These are phyloP conservation scores for Pythium sp. DNA, from an alignment of 352 stramenopile species.

Conservation along the genomic window DNA sequence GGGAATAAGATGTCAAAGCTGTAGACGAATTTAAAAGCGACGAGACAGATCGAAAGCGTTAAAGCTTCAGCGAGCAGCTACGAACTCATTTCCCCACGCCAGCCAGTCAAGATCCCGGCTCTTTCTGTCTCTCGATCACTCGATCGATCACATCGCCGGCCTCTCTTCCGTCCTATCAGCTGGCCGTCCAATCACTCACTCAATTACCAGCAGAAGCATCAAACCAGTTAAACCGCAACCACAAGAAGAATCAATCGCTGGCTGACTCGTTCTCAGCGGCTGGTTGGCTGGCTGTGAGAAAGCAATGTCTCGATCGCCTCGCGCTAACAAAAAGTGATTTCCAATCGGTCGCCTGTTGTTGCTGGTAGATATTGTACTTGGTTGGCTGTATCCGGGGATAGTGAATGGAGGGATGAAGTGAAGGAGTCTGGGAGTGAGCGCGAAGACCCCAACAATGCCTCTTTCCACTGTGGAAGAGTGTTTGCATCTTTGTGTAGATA, in stretches of 20 bases:
- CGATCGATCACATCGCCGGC: neutral
- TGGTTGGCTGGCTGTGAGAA: neutral
- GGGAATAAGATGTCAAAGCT: too few relatives aligned
- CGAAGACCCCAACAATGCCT: too few relatives aligned
- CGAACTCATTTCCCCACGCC: neutral
- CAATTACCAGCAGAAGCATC: neutral
- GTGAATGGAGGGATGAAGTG: neutral
- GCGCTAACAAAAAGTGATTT: neutral
- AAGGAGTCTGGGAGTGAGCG: neutral
- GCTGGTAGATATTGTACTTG: neutral
- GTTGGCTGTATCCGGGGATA: neutral
- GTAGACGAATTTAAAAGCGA: neutral
- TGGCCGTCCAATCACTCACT: neutral
- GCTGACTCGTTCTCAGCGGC: neutral
- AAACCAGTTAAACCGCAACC: neutral
- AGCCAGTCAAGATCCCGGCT: neutral
- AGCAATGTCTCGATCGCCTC: neutral
- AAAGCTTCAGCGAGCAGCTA: neutral
- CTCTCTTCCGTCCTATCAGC: neutral
- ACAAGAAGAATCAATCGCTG: neutral
- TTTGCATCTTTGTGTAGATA: too few relatives aligned
- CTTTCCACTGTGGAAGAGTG: too few relatives aligned
- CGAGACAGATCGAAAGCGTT: neutral
- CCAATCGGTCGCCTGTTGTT: neutral
- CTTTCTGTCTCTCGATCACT: neutral